These are phyloP conservation scores for Boletus coccyginus DNA, from an alignment of 768 basidiomycete genomes.

Conservation along the genomic window DNA sequence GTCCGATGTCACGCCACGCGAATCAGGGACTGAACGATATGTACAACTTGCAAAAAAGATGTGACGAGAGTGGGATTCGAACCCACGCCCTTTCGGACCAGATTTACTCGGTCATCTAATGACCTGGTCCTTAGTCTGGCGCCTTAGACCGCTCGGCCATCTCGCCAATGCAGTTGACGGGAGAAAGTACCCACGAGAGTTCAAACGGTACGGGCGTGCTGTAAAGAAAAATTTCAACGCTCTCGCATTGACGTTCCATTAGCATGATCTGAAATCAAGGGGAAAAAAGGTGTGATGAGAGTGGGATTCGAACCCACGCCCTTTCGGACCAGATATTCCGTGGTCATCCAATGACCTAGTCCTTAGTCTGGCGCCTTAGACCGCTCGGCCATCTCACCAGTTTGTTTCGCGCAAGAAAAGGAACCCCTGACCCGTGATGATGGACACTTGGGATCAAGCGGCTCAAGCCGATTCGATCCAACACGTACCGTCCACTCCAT, in stretches of 20 bases:
- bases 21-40: too few species aligned
- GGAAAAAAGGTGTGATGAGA: conserved; percentile 25
- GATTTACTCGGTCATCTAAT: conserved; percentile 29
- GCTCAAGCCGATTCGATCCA: background rate
- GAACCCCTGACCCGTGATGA: background rate
- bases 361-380: conserved; percentile 64
- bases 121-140: conserved; percentile 53
- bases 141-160: conserved; percentile 65
- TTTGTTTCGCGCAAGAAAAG: too few species aligned
- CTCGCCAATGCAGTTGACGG: conserved; percentile 19
- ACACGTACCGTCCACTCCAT: background rate
- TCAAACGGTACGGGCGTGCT: too few species aligned
- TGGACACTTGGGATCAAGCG: background rate
- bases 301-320: conserved; percentile 44
- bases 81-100: conserved; percentile 42
- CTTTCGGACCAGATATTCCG: conserved; percentile 36
- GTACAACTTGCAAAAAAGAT: background rate
- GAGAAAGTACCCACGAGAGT: background rate
- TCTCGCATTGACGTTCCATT: too few species aligned
- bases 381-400: conserved; percentile 54
- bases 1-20: too few species aligned
- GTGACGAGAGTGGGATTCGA: conserved; percentile 40
- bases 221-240: too few species aligned
- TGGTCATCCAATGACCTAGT: conserved; percentile 31
- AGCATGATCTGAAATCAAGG: too few species aligned